A percentile compares a stretch with the other conserved stretches of the same genome.
Conservation (phyloP, 2,329 filamentous ascomycete species). For the Peltaster fructicola region DNA sequence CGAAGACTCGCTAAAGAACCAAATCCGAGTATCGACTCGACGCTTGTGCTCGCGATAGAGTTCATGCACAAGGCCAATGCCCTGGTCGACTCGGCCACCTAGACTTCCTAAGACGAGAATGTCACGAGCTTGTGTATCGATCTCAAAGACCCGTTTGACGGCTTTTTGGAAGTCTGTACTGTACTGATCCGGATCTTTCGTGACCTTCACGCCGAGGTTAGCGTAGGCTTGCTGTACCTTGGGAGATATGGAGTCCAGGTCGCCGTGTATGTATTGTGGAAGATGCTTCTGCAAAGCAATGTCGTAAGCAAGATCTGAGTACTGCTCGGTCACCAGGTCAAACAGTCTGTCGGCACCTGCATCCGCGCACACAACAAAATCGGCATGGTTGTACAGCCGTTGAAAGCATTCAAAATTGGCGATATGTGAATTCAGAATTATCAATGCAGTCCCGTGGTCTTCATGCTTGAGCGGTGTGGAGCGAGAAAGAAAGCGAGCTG, state of each 20-base stretch:
- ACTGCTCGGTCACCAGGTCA: slow-evolving; percentile 25
- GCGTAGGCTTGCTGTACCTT: slow-evolving; percentile 50
- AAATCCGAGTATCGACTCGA: slow-evolving; percentile 37
- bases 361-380: slow-evolving; percentile 64
- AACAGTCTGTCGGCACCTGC: slow-evolving; percentile 71
- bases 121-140: slow-evolving; percentile 10
- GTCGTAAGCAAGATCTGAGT: slow-evolving; percentile 5
- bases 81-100: slow-evolving; percentile 83
- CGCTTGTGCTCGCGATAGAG: slow-evolving; percentile 39
- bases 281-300: slow-evolving; percentile 11
- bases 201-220: slow-evolving; percentile 40
- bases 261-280: slow-evolving; percentile 58
- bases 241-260: slow-evolving; percentile 65
- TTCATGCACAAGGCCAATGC: slow-evolving; percentile 74
- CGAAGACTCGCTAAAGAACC: slow-evolving; percentile 63
- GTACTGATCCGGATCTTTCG: slow-evolving; percentile 62
- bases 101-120: slow-evolving; percentile 74
- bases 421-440: slow-evolving; percentile 47
- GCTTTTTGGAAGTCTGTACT: slow-evolving; percentile 78
- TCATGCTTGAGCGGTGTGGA: no score
- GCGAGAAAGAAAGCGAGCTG: not conserved
- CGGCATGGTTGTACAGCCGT: slow-evolving; percentile 34
- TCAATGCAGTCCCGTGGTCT: slow-evolving; percentile 26
- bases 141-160: slow-evolving; percentile 43
- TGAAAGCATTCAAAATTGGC: slow-evolving; percentile 31